Evolutionary conservation across 1,284 basidiomycete genomes (phyloP), one percentile per base, ranked within the genome.

Genomic region (Ustilago lituana): DNA sequence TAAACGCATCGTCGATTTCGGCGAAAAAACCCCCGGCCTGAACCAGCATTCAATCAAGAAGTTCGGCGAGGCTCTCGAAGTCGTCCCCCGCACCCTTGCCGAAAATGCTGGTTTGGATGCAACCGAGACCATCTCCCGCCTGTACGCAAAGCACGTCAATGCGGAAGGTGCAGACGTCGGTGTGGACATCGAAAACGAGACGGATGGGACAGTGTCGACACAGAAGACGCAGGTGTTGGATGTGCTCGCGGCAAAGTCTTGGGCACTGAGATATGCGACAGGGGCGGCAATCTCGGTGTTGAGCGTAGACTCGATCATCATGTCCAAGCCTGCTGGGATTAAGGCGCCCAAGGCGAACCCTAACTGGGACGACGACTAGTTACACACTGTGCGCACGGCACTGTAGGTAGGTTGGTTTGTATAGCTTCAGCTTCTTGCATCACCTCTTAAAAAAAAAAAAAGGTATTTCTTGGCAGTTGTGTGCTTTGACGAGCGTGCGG

Each of bases 261-360:
- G 93, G 93, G 92, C 93, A 1, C 87, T 96, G 69, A 86, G 88
- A 61, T 88, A 94, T 26, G 93, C 91, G 14, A 94, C 94, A 0
- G 94, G 96, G 80, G 94, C 96, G 5, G 96, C 96, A 2, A 88
- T 94, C 50, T 90, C 91, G 0, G 93, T 99, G 20, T 87, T 99
- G 43, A 91, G 90, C 59, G 96, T 99, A 10, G 96, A 99, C 84
- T 92, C 91, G 76, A 97, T 98, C 83, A 98, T 98, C 84, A 95
- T 97, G 89, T 74, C 72, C 52, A 82, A 82, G 54, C 79, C 79
- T 5, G 79, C 80, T 1, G 80, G 80, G 24, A 81, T 82, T 67
- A 82, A 82, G 66, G 79, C 78, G 3, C 80, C 80, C 17, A 71
- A 77, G 35, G 63, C 73, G 22, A 80, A 80, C 59, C 79, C 79